Evolutionary conservation across 768 basidiomycete genomes (phyloP).

Genomic region (Mycena venus): DNA sequence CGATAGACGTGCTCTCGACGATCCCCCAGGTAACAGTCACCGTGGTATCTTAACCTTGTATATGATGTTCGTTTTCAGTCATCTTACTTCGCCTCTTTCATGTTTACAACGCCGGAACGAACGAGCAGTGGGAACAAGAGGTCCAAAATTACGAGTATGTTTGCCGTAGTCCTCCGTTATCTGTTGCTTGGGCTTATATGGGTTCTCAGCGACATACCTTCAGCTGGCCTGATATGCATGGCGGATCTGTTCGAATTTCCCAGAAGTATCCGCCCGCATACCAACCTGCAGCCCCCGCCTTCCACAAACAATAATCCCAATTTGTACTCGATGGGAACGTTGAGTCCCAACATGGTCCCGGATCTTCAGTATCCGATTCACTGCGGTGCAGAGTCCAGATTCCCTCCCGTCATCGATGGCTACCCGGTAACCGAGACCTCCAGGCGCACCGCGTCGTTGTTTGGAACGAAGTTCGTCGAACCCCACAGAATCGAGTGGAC

Average conservation of each 20-base stretch:
- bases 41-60: too few relatives aligned
- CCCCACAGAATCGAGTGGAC: background rate
- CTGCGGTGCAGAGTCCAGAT: background rate
- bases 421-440: background rate
- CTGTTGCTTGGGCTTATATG: constrained; percentile 18
- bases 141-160: constrained; percentile 63
- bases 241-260: constrained; percentile 68
- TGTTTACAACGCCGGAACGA: constrained; percentile 55
- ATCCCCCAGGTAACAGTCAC: constrained; percentile 60
- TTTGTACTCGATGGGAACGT: background rate
- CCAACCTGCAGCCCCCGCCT: too few relatives aligned
- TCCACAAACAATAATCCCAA: background rate
- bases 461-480: constrained; percentile 27
- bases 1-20: constrained; percentile 78
- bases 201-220: constrained; percentile 60
- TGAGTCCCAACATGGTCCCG: too few relatives aligned
- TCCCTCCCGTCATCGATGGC: background rate
- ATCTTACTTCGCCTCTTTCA: constrained; percentile 65
- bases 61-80: constrained; percentile 33
- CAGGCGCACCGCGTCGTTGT: constrained; percentile 17
- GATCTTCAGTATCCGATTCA: background rate
- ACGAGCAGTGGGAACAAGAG: constrained; percentile 60
- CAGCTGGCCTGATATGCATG: constrained; percentile 76
- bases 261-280: background rate
- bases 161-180: constrained; percentile 13